Evolutionary conservation across 345 rosid genomes (phyloP).

Genomic region (Mallotus nudiflorus): DNA sequence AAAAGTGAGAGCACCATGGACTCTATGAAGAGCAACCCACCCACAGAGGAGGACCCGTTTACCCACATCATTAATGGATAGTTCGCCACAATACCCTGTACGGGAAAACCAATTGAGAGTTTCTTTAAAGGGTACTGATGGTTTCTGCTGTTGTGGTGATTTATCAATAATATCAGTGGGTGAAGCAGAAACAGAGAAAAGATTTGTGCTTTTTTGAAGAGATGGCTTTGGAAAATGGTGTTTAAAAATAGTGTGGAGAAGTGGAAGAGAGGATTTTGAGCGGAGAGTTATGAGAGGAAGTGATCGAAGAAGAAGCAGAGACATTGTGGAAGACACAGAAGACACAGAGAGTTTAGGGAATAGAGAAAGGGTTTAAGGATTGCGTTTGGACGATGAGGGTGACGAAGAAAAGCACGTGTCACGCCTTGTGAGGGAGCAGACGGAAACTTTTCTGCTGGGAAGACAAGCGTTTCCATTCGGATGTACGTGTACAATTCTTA

Average conservation of each 20-base stretch:
- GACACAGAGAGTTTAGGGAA: slow-evolving; percentile 25
- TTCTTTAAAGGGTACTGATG: slow-evolving; percentile 21
- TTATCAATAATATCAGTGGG: slow-evolving; percentile 24
- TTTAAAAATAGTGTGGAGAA: slow-evolving; percentile 14
- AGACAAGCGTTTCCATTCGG: no score
- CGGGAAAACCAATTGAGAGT: slow-evolving; percentile 75
- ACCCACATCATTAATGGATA: slow-evolving; percentile 66
- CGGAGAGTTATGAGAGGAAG: slow-evolving; percentile 38
- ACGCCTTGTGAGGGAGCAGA: not conserved
- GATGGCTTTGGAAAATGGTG: slow-evolving; percentile 19
- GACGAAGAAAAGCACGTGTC: not conserved
- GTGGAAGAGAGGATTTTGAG: slow-evolving; percentile 17
- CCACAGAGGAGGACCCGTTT: slow-evolving; percentile 85
- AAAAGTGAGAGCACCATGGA: slow-evolving; percentile 90
- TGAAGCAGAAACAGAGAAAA: slow-evolving; percentile 32
- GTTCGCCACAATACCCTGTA: slow-evolving; percentile 60
- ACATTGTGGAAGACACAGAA: slow-evolving; percentile 17
- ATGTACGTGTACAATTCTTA: no score
- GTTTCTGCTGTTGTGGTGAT: not conserved
- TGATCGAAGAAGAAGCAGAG: slow-evolving; percentile 36
- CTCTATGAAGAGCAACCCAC: slow-evolving; percentile 92
- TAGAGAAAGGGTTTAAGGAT: slow-evolving; percentile 45
- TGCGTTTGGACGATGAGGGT: slow-evolving; percentile 10
- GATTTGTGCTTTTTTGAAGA: slow-evolving; percentile 18
- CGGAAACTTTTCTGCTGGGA: no score